Percentiles rank a stretch among this genome's conserved stretches.
These are phyloP conservation scores for Nigrospora sphaerica DNA, from an alignment of 2,329 filamentous ascomycete genomes.

Conservation along the genomic window DNA sequence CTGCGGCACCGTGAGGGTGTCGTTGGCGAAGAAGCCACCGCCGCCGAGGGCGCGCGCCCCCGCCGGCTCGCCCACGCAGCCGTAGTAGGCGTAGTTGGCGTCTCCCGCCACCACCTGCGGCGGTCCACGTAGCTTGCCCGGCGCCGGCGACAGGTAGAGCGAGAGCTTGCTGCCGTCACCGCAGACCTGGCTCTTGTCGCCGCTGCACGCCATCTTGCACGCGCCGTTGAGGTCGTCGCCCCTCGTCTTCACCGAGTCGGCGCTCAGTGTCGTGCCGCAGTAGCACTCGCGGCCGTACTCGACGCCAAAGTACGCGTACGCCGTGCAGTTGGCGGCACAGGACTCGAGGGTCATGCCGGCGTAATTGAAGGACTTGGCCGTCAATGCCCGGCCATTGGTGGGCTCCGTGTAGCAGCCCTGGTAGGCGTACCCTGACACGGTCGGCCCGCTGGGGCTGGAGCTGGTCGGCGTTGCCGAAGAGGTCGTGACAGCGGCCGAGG, in stretches of 20 bases:
- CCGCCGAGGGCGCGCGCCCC: not conserved
- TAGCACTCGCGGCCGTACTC: conserved; percentile 29
- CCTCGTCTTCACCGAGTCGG: not conserved
- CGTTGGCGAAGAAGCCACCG: conserved; percentile 6
- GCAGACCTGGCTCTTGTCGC: conserved; percentile 12
- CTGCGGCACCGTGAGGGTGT: conserved; percentile 27
- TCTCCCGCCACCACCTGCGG: conserved; percentile 7
- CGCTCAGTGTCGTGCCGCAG: conserved; percentile 10
- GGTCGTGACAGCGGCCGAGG: not conserved
- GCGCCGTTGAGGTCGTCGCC: not conserved
- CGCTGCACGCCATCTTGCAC: conserved; percentile 1
- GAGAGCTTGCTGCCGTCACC: conserved; percentile 14
- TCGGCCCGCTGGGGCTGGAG: not conserved
- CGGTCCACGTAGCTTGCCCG: conserved; percentile 5
- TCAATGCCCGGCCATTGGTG: not conserved
- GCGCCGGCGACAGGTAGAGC: conserved; percentile 8
- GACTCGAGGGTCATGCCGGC: conserved; percentile 27
- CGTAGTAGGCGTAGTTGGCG: conserved; percentile 3
- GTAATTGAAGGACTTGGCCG: conserved; percentile 6
- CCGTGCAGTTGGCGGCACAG: conserved; percentile 19
- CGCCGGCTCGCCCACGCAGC: conserved; percentile 5
- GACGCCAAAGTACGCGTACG: conserved; percentile 28
- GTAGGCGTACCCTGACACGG: conserved; percentile 4
- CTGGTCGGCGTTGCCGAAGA: not conserved
- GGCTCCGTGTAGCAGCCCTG: conserved; percentile 5